Base-by-base conservation (phyloP, 1,284 basidiomycete species). In the Erythrobasidium hasegawianum region DNA sequence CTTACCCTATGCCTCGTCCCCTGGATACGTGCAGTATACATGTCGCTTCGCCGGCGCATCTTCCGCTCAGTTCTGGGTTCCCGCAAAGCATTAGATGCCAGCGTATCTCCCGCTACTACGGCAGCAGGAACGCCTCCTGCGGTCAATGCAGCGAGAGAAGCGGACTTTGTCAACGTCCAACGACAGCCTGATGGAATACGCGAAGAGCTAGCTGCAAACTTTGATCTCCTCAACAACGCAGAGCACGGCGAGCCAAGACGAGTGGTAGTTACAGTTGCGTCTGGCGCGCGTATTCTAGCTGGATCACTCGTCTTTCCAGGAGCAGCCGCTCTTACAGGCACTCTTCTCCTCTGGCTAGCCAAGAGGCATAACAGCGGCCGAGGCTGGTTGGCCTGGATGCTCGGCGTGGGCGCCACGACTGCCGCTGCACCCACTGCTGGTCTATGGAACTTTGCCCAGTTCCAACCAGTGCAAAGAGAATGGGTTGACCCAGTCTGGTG, bases 401-500 rank as follows among this genome's bases (percentile, higher is more conserved):
- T 68, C 4, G 54, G 58, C 11, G 66, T 61, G 20, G 58, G 58
- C 41, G 49, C 26, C 4, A 24, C 43, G 1, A 18, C 22, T 11
- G 14, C 59, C 3, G 45, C 57, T 0, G 10, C 24, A 14, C 33
- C 61, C 4, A 24, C 57, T 3, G 24, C 27, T 16, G 41, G 53
- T 11, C 26, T 65, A 16, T 50, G 53, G 16, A 58, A 58, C 22
- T 47, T 47, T 14, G 5, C 43, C 8, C 29, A 56, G 13, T 58
- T 65, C 27, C 39, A 57, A 22, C 62, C 55, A 2, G 22, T 57
- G 2, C 5, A 9, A 13, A 18, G 55, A 45, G 67, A 68, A 18
- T 43, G 38, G 11, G 24, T 71, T 39, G 73, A 74, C 47, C 73
- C 73, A 7, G 67, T 72, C 1, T 74, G 73, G 73, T 50, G 71